Evolutionary conservation across 805 yeast species (phyloP).

Genomic region (Starmerella floris): DNA sequence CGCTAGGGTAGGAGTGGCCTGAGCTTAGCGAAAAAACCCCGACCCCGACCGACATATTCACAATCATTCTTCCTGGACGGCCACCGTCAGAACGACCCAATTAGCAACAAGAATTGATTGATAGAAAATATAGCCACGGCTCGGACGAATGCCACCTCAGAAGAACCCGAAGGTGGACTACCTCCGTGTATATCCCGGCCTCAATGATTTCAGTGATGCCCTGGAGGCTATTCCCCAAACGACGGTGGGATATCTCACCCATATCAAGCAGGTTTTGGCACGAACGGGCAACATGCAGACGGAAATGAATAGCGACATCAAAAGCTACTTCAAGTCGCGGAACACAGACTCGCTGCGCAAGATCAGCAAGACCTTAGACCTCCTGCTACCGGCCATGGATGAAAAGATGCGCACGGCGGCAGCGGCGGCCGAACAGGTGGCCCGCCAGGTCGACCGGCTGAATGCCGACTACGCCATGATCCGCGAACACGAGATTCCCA

Average conservation of each 20-base stretch:
- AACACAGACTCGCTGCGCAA: constrained; percentile 25
- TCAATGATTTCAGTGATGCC: constrained; percentile 83
- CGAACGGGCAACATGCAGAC: constrained; percentile 73
- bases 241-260: constrained; percentile 68
- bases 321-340: constrained; percentile 32
- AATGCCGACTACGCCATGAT: constrained; percentile 71
- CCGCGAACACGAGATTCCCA: constrained; percentile 68
- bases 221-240: constrained; percentile 82
- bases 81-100: no score
- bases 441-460: constrained; percentile 55
- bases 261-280: constrained; percentile 87
- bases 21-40: no score
- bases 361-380: constrained; percentile 38
- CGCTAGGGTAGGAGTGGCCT: no score
- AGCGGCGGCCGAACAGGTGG: constrained; percentile 67
- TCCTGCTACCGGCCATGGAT: constrained; percentile 80
- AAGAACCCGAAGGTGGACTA: constrained; percentile 17
- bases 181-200: constrained; percentile 48
- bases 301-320: constrained; percentile 42
- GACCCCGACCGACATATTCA: no score
- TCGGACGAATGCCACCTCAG: constrained; percentile 16
- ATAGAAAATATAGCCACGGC: no score
- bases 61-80: no score
- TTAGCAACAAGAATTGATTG: no score
- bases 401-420: constrained; percentile 97